phyloP scores from a whole-genome alignment of 2,329 filamentous ascomycete genomes.

The Venturia effusa region DNA sequence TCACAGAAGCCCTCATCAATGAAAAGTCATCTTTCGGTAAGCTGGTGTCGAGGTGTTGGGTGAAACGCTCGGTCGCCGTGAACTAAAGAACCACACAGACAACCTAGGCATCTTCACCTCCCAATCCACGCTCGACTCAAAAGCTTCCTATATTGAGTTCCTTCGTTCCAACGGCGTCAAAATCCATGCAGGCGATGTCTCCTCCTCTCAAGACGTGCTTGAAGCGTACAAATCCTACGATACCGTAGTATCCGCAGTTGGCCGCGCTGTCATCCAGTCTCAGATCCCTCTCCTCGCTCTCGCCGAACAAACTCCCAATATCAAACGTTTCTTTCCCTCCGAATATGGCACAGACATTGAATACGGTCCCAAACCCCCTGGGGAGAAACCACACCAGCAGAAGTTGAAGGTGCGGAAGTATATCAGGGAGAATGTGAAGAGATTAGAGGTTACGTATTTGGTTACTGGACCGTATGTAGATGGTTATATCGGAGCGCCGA shows the following conservation, averaged over 20 bases:
- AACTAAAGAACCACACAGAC: not conserved
- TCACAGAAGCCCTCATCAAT: conserved; percentile 5
- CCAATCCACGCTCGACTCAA: conserved; percentile 5
- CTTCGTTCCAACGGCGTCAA: conserved; percentile 23
- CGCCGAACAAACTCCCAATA: conserved; percentile 41
- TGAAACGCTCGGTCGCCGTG: not conserved
- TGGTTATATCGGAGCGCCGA: conserved; percentile 42
- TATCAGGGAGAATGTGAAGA: conserved; percentile 41
- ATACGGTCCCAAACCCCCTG: conserved; percentile 44
- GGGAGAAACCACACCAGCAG: conserved; percentile 56
- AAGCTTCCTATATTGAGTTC: conserved; percentile 18
- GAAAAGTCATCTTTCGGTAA: not conserved
- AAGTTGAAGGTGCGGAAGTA: conserved; percentile 59
- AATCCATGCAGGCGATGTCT: conserved; percentile 45
- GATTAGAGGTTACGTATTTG: conserved; percentile 53
- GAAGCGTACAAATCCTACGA: conserved; percentile 51
- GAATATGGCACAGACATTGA: conserved; percentile 59
- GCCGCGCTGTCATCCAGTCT: conserved; percentile 48
- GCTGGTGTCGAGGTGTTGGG: not conserved
- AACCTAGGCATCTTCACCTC: conserved; percentile 12
- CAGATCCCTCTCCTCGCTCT: conserved; percentile 53
- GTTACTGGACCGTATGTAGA: conserved; percentile 62
- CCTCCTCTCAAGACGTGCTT: conserved; percentile 39
- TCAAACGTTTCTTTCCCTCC: conserved; percentile 56
- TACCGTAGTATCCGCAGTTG: conserved; percentile 55